phyloP scores from a whole-genome alignment of 2,329 filamentous ascomycete species.

The Aspergillus oerlinghausenensis region DNA sequence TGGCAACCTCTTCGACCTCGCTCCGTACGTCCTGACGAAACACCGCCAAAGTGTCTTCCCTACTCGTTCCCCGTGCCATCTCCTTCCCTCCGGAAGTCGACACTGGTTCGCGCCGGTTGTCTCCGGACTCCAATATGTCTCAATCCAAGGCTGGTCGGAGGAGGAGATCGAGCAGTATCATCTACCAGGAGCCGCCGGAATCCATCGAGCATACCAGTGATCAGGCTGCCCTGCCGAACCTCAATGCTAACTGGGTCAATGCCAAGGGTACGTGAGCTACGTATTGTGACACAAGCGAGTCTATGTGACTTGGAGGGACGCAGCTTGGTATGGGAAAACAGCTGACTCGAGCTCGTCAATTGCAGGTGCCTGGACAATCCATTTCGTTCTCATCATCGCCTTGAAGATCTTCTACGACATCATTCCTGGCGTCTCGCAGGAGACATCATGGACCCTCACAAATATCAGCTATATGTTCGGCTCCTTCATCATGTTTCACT shows the following conservation, averaged over 20 bases:
- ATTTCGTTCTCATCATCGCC: slow-evolving; percentile 83
- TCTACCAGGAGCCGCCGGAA: slow-evolving; percentile 95
- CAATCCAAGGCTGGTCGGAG: slow-evolving; percentile 68
- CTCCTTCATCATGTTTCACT: slow-evolving; percentile 99
- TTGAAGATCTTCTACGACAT: slow-evolving; percentile 98
- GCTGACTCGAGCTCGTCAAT: slow-evolving; percentile 11
- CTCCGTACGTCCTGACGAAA: slow-evolving; percentile 43
- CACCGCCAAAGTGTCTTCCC: slow-evolving; percentile 95
- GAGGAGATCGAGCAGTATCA: slow-evolving; percentile 95
- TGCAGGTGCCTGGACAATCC: slow-evolving; percentile 93
- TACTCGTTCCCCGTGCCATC: slow-evolving; percentile 83
- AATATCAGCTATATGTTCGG: slow-evolving; percentile 99
- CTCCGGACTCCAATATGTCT: slow-evolving; percentile 56
- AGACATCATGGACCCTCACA: slow-evolving; percentile 97
- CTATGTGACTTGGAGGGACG: background rate
- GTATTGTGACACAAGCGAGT: slow-evolving; percentile 1
- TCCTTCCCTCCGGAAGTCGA: slow-evolving; percentile 83
- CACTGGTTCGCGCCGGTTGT: slow-evolving; percentile 55
- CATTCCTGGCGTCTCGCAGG: slow-evolving; percentile 91
- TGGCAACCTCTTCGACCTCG: slow-evolving; percentile 11
- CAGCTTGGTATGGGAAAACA: slow-evolving; percentile 7
- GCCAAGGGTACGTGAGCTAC: slow-evolving; percentile 72
- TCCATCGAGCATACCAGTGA: slow-evolving; percentile 97
- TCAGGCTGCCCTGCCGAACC: slow-evolving; percentile 87
- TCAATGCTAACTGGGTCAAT: slow-evolving; percentile 99